Base-by-base conservation (phyloP, 2,329 filamentous ascomycete species). In the Aspergillus sp. region DNA sequence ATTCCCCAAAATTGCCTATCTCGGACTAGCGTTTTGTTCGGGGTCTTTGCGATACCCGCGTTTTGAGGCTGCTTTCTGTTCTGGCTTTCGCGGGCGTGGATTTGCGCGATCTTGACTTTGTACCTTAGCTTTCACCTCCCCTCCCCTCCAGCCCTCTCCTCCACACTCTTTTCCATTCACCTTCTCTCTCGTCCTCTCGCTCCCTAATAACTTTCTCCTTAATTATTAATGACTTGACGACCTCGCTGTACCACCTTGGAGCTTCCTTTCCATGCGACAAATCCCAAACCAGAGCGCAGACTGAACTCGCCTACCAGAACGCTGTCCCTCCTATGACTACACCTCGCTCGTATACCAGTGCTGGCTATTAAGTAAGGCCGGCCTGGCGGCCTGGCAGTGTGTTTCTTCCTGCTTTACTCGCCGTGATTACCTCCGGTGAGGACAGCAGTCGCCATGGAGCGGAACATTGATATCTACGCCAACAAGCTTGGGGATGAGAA, bases 381-480 rank as follows among this genome's bases (percentile, higher is more conserved):
- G 75, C 76, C 76, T 69, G 53, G 57, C 59, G 76, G 76, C 76
- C 75, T 75, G 76, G 76, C 76, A 72, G 61, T 68, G 55, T 60
- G 72, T 68, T 68, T 43, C 64, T 61, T 64, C 65, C 47, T 53
- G 48, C 66, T 69, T 57, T 61, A 59, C 51, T 53, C 38, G 28
- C 48, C 64, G 59, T 66, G 62, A 64, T 65, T 66, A 71, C 66
- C 59, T 59, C 60, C 49, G 48, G 62, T 8, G 66, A 65, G 68
- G 64, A 57, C 57, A 57, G 65, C 56, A 63, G 67, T 66, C 66
- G 70, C 64, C 60, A 79, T 80, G 73, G 79, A 81, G 71, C 75
- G 77, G 62, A 80, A 77, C 59, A 82, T 83, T 63, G 82, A 84
- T 67, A 75, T 80, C 57, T 84, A 80, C 68, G 81, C 80, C 65